Conservation (phyloP, 352 stramenopile species). For the Phytophthora fragariae region DNA sequence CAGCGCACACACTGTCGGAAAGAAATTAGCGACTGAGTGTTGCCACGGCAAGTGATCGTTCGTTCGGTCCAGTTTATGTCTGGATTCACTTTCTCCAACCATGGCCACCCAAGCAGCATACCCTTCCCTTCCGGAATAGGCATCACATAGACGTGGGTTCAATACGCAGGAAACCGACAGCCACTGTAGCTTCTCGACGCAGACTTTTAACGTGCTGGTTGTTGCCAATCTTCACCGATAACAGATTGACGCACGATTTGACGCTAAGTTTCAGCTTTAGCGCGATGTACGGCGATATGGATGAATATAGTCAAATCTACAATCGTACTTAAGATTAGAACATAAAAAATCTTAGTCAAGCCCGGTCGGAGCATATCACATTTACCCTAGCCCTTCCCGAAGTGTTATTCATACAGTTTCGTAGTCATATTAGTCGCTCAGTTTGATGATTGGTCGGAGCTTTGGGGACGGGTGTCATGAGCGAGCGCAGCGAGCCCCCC, state of each 20-base stretch:
- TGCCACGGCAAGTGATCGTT: not conserved
- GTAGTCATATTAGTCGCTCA: no score
- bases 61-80: conserved; percentile 10
- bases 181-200: not conserved
- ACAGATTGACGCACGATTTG: not conserved
- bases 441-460: no score
- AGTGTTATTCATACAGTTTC: no score
- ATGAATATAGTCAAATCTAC: no score
- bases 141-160: conserved; percentile 3
- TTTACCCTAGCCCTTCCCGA: no score
- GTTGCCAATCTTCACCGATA: conserved; percentile 3
- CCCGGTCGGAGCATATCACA: no score
- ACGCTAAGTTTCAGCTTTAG: not conserved
- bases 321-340: no score
- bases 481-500: no score
- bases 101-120: conserved; percentile 9
- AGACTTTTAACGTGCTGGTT: conserved; percentile 2
- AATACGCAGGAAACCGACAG: conserved; percentile 3
- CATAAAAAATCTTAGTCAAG: no score
- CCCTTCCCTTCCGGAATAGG: conserved; percentile 10
- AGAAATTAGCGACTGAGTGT: conserved; percentile 1
- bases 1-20: conserved; percentile 1
- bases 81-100: not conserved
- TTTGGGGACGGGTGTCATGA: no score
- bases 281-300: not conserved